These are phyloP conservation scores for Pseudogymnoascus sp. DNA, from an alignment of 2,329 filamentous ascomycete genomes.

Conservation along the genomic window DNA sequence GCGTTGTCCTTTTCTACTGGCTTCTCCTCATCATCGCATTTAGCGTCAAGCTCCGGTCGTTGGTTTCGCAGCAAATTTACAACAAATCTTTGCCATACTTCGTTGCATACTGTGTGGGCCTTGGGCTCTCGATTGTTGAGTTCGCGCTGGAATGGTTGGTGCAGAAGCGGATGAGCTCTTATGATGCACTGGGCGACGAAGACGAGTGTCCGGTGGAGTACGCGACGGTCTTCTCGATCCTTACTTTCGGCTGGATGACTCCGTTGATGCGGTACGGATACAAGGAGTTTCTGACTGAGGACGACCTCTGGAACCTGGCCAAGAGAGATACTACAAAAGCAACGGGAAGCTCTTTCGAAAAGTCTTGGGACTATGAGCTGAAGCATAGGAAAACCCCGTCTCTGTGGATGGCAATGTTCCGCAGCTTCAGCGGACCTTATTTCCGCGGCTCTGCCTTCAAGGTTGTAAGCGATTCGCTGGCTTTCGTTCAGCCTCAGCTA, in stretches of 20 bases:
- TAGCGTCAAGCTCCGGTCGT: slow-evolving; percentile 59
- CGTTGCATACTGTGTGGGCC: slow-evolving; percentile 50
- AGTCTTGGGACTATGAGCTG: slow-evolving; percentile 71
- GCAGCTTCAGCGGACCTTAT: slow-evolving; percentile 80
- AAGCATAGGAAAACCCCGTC: slow-evolving; percentile 61
- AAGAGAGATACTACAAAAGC: slow-evolving; percentile 69
- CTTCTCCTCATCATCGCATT: slow-evolving; percentile 58
- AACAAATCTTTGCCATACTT: slow-evolving; percentile 53
- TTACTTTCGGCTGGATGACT: slow-evolving; percentile 98
- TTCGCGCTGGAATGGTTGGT: slow-evolving; percentile 63
- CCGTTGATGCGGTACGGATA: slow-evolving; percentile 95
- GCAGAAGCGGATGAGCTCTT: slow-evolving; percentile 60
- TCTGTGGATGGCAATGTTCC: slow-evolving; percentile 78
- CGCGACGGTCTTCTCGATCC: slow-evolving; percentile 82
- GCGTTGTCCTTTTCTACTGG: slow-evolving; percentile 68
- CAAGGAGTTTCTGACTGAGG: slow-evolving; percentile 82
- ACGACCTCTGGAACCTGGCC: slow-evolving; percentile 89
- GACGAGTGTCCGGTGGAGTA: slow-evolving; percentile 72
- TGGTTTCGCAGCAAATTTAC: slow-evolving; percentile 55
- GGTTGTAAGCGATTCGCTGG: slow-evolving; percentile 73
- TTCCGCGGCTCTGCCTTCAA: slow-evolving; percentile 78
- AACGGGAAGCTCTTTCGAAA: slow-evolving; percentile 63
- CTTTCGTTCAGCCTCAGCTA: slow-evolving; percentile 87
- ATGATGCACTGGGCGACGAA: slow-evolving; percentile 59
- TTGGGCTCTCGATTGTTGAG: slow-evolving; percentile 52